These are phyloP conservation scores for Kodamaea hsintzibuensis DNA, from an alignment of 805 yeast genomes.

Conservation along the genomic window DNA sequence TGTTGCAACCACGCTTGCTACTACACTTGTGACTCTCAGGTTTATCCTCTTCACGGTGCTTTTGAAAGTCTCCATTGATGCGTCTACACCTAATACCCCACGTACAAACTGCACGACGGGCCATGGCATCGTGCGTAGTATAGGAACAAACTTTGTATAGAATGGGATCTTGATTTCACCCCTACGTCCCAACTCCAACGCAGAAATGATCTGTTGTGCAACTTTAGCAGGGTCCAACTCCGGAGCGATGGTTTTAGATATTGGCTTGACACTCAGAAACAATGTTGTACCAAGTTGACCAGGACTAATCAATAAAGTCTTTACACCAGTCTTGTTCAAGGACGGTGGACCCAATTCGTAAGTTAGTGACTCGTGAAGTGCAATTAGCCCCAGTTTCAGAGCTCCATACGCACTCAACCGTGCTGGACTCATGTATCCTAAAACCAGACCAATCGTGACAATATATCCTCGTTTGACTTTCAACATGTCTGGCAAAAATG, in stretches of 20 bases:
- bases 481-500: constrained; percentile 75
- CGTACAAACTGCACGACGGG: constrained; percentile 60
- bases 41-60: neutral
- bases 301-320: constrained; percentile 77
- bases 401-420: constrained; percentile 84
- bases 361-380: constrained; percentile 78
- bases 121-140: constrained; percentile 72
- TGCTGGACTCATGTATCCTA: constrained; percentile 86
- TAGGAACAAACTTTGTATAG: constrained; percentile 73
- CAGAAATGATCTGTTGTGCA: constrained; percentile 56
- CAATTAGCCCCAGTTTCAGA: constrained; percentile 81
- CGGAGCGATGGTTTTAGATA: constrained; percentile 78
- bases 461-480: constrained; percentile 64
- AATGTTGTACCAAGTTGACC: constrained; percentile 80
- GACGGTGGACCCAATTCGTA: constrained; percentile 63
- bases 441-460: constrained; percentile 78
- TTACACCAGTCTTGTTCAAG: constrained; percentile 51
- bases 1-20: neutral
- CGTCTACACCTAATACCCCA: constrained; percentile 67
- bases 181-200: constrained; percentile 59
- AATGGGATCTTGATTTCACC: constrained; percentile 75
- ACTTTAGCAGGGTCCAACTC: constrained; percentile 68
- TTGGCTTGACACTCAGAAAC: constrained; percentile 75
- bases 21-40: neutral
- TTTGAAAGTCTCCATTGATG: constrained; percentile 36